Base-by-base conservation (phyloP, 2,329 filamentous ascomycete species). In the Aspergillus luchuensis region DNA sequence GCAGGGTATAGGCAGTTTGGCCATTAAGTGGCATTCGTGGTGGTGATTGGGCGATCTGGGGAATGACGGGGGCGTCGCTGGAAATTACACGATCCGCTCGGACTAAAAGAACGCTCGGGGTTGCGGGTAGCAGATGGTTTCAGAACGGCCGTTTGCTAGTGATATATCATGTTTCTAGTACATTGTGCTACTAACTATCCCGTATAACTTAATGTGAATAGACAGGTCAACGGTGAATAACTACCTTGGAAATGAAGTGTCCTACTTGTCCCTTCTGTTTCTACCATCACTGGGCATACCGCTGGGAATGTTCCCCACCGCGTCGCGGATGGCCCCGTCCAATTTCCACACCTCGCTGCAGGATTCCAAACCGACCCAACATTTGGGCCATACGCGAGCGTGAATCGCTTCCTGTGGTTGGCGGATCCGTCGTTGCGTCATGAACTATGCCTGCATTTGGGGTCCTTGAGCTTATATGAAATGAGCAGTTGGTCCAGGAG, bases 81-180 rank as follows among this genome's bases (percentile, higher is more conserved):
- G 53, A 56, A 56, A 56, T 56, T 50, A 30, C 47, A 30, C 47
- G 47, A 33, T 50, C 47, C 47, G 25, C 25, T 17, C 45, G 15
- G 47, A 28, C 25, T 28, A 8, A 30, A 28, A 13, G 25, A 50
- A 28, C 23, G 19, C 41, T 45, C 41, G 41, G 41, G 19, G 41
- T 45, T 50, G 47, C 25, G n/a, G 25, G 47, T 17, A 28, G n/a
- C 47, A 17, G 47, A 45, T 45, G 47, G 47, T 50, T 50, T 50
- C 47, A 30, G 19, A 6, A 19, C n/a, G 28, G 30, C 33, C 50
- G 33, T 43, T 43, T 43, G 7, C 13, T 43, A 17, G 39, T 43
- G n/a, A n/a, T 43, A 17, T 43, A 19, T 43, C 39, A 19, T 36
- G 33, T 36, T 13, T 36, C 33, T 36, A 13, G 33, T 36, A 36